These are phyloP conservation scores for Rhizoctonia solani DNA, from an alignment of 1,284 basidiomycete species.

Conservation along the genomic window DNA sequence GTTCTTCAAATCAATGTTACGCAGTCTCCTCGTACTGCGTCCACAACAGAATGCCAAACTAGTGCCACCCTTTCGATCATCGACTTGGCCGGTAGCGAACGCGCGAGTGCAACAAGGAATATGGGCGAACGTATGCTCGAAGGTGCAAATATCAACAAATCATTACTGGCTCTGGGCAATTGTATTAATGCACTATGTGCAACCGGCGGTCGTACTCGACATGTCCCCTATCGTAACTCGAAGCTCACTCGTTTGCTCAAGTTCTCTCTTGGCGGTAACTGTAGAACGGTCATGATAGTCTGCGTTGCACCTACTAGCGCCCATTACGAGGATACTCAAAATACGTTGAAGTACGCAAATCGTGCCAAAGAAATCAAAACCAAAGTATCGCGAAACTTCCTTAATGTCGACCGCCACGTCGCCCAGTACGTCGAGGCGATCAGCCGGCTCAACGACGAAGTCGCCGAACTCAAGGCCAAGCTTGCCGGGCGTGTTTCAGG, in stretches of 20 bases:
- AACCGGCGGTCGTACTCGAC: slow-evolving; percentile 78
- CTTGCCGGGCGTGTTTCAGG: slow-evolving; percentile 67
- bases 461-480: slow-evolving; percentile 84
- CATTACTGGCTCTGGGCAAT: slow-evolving; percentile 90
- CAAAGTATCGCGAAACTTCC: slow-evolving; percentile 88
- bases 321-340: slow-evolving; percentile 97
- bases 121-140: slow-evolving; percentile 98
- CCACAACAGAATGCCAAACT: slow-evolving; percentile 75
- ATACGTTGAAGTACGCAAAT: slow-evolving; percentile 94
- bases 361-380: slow-evolving; percentile 97
- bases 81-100: slow-evolving; percentile 93
- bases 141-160: slow-evolving; percentile 98
- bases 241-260: slow-evolving; percentile 95
- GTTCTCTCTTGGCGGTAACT: slow-evolving; percentile 95
- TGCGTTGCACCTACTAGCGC: slow-evolving; percentile 91
- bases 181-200: slow-evolving; percentile 97
- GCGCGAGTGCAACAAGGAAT: slow-evolving; percentile 91
- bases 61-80: slow-evolving; percentile 94
- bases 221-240: slow-evolving; percentile 94
- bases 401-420: slow-evolving; percentile 91
- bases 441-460: slow-evolving; percentile 80
- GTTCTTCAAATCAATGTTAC: slow-evolving; percentile 93
- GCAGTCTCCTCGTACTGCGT: slow-evolving; percentile 80
- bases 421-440: slow-evolving; percentile 94
- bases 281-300: slow-evolving; percentile 98